Percentiles rank a stretch among this genome's conserved stretches.
phyloP scores from a whole-genome alignment of 2,329 filamentous ascomycete genomes.

The Talaromyces pinophilus region DNA sequence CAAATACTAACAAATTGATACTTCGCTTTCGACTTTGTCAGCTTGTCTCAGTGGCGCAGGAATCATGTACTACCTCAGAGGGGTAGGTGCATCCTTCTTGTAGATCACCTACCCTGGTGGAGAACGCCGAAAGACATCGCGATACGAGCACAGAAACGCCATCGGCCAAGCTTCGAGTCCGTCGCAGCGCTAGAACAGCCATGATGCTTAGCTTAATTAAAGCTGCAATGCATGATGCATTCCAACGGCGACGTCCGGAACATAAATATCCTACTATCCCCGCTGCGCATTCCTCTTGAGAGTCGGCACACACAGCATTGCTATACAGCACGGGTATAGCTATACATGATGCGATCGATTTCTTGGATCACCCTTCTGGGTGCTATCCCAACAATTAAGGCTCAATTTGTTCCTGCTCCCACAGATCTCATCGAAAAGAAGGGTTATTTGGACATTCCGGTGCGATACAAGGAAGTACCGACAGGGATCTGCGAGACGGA shows the following conservation, averaged over 20 bases:
- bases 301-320: neutral
- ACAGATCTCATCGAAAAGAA: slow-evolving; percentile 39
- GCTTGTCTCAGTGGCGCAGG: neutral
- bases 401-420: slow-evolving; percentile 43
- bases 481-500: slow-evolving; percentile 59
- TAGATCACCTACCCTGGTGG: slow-evolving; percentile 11
- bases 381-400: slow-evolving; percentile 15
- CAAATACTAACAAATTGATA: neutral
- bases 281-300: neutral
- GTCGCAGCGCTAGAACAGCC: slow-evolving; percentile 17
- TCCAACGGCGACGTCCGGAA: neutral
- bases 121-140: slow-evolving; percentile 2
- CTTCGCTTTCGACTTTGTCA: neutral
- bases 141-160: slow-evolving; percentile 8
- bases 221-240: slow-evolving; percentile 7
- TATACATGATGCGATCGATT: slow-evolving; percentile 16
- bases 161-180: slow-evolving; percentile 19
- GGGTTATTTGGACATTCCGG: slow-evolving; percentile 44
- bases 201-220: neutral
- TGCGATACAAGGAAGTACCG: slow-evolving; percentile 54
- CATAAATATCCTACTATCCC: slow-evolving; percentile 18
- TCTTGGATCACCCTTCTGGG: slow-evolving; percentile 15
- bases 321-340: neutral
- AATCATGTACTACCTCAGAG: neutral
- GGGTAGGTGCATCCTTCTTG: neutral